Base-by-base conservation (phyloP, 495 filamentous ascomycete species). In the Rusavskia elegans region DNA sequence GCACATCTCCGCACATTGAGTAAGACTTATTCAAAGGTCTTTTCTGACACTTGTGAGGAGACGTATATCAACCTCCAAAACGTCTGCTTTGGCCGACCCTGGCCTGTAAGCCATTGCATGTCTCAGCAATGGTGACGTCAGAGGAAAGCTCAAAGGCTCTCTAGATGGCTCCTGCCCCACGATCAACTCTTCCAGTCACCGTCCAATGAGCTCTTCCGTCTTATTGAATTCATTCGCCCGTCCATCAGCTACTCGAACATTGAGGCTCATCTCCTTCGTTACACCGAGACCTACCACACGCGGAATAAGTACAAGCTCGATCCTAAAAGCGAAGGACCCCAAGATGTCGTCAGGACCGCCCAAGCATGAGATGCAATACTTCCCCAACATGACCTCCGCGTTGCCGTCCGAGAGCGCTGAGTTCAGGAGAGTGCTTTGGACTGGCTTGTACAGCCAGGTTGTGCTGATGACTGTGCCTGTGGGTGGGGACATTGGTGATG, bases 401-500 rank as follows among this genome's bases (percentile, higher is more conserved):
- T 66, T 75, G 35, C 69, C 73, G 1, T 63, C 70, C 20, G 58
- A 66, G 40, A 81, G 75, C 38, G 67, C 61, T 10, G 72, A 79
- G 50, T 83, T 82, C 61, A 69, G 79, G 6, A 74, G 73, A 51
- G 78, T 81, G 21, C 63, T 83, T 9, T 79, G 74, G 65, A 82
- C 78, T 5, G 79, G 77, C 3, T 64, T 81, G 14, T 81, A 79
- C 65, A 76, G 70, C 25, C 80, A 82, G 64, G 62, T 81, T 14
- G 79, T 82, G 1, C 63, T 77, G 5, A 82, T 82, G 79, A 80
- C 77, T 38, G 68, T 83, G 5, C 77, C 78, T 2, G 73, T 79
- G 1, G 74, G 73, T 14, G 79, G 78, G 14, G 79, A 82, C 45
- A 81, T 83, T 60, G 79, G 79, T 5, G 78, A 83, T 49, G 79